These are phyloP conservation scores for Psilocybe sp. DNA, from an alignment of 768 basidiomycete genomes.

Conservation along the genomic window DNA sequence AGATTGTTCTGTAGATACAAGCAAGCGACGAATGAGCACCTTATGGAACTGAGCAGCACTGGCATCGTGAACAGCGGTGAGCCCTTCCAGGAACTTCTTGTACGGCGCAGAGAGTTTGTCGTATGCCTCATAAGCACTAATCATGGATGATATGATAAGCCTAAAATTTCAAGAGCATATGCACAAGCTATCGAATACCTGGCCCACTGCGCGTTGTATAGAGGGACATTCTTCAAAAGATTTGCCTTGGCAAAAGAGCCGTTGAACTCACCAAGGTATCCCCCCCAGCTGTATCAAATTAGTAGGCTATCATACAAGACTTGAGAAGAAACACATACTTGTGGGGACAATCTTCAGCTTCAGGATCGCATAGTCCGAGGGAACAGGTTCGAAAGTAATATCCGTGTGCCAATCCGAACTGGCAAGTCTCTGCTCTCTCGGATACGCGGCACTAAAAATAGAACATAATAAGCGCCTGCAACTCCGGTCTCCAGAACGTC, in stretches of 20 bases:
- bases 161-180: neutral
- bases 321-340: constrained; percentile 17
- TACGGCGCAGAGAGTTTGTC: constrained; percentile 57
- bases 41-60: constrained; percentile 40
- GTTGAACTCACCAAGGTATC: constrained; percentile 36
- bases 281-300: constrained; percentile 29
- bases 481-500: no score
- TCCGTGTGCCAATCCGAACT: constrained; percentile 52
- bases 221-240: neutral
- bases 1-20: neutral
- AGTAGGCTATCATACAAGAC: neutral
- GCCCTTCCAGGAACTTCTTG: constrained; percentile 52
- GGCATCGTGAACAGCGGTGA: constrained; percentile 59
- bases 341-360: constrained; percentile 39
- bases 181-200: constrained; percentile 19
- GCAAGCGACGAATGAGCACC: constrained; percentile 18
- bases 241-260: no score
- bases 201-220: constrained; percentile 30
- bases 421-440: constrained; percentile 26
- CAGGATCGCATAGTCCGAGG: constrained; percentile 55
- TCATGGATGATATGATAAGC: neutral
- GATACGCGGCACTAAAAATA: neutral
- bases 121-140: constrained; percentile 59
- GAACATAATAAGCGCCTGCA: neutral
- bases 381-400: constrained; percentile 59